Conservation (phyloP, 306 rosid species). For the Lathyrus sativus region DNA sequence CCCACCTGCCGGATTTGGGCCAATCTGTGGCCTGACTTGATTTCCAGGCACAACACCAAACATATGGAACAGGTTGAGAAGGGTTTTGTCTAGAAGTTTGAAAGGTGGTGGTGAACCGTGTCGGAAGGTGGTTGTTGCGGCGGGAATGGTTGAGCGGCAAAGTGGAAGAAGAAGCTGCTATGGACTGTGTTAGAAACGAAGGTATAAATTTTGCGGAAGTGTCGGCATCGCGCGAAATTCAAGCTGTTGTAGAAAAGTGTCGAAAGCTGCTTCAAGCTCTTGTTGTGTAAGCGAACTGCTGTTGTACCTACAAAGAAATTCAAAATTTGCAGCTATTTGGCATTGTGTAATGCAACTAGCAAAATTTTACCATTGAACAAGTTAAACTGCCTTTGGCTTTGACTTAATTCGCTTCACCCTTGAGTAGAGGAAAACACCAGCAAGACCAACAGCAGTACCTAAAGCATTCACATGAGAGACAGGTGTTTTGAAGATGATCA, state of each 20-base stretch:
- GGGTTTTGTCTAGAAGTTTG: slow-evolving; percentile 33
- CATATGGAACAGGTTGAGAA: slow-evolving; percentile 54
- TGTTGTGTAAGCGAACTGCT: too few species aligned
- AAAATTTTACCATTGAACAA: slow-evolving; percentile 38
- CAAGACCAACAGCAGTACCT: slow-evolving; percentile 86
- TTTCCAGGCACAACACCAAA: slow-evolving; percentile 51
- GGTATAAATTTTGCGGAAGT: too few species aligned
- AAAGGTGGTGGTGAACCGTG: background rate
- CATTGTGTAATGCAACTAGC: slow-evolving; percentile 32
- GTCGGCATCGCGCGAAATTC: too few species aligned
- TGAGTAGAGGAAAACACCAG: slow-evolving; percentile 95
- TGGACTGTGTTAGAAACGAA: background rate
- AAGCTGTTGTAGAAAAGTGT: too few species aligned
- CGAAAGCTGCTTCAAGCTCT: too few species aligned
- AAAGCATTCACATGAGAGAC: slow-evolving; percentile 78
- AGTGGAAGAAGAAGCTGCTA: background rate
- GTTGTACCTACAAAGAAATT: slow-evolving; percentile 59
- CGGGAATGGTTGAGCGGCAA: too few species aligned
- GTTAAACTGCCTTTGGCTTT: slow-evolving; percentile 75
- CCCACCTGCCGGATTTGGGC: slow-evolving; percentile 46
- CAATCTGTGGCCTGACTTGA: slow-evolving; percentile 50
- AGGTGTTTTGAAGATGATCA: slow-evolving; percentile 84
- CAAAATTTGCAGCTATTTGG: slow-evolving; percentile 33
- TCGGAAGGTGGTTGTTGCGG: background rate
- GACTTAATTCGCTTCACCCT: slow-evolving; percentile 91